A percentile compares a stretch with the other conserved stretches of the same genome.
Conservation (phyloP, 1,284 basidiomycete genomes). For the Sparassis latifolia region DNA sequence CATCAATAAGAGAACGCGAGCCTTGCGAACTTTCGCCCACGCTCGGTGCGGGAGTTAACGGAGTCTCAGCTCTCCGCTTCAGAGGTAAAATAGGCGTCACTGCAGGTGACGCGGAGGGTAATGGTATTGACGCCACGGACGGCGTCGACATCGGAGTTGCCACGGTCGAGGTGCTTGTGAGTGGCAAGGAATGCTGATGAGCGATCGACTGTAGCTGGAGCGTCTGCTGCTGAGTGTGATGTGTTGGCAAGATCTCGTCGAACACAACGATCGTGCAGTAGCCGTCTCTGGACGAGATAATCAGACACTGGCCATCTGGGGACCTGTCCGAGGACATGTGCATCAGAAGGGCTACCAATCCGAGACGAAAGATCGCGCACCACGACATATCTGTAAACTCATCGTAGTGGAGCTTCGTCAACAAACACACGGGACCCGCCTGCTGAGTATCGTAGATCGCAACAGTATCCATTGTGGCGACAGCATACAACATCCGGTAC, state of each 20-base stretch:
- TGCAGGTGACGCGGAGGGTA: constrained; percentile 30
- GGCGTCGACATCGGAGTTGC: constrained; percentile 34
- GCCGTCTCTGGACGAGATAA: constrained; percentile 91
- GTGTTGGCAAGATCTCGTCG: constrained; percentile 82
- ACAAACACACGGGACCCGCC: constrained; percentile 84
- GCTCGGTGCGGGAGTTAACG: constrained; percentile 45
- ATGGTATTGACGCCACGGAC: constrained; percentile 29
- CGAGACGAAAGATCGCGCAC: constrained; percentile 41
- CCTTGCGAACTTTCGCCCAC: constrained; percentile 30
- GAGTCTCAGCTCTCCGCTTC: constrained; percentile 39
- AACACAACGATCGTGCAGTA: constrained; percentile 94
- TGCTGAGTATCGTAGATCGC: constrained; percentile 98
- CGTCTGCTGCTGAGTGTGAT: constrained; percentile 84
- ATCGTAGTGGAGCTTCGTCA: constrained; percentile 95
- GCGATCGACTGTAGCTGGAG: constrained; percentile 85
- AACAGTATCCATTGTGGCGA: constrained; percentile 95
- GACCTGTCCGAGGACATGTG: constrained; percentile 55
- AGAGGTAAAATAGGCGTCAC: constrained; percentile 40
- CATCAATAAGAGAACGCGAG: constrained; percentile 2
- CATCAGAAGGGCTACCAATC: neutral
- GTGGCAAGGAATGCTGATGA: constrained; percentile 67
- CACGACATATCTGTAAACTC: constrained; percentile 97
- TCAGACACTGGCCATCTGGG: constrained; percentile 88
- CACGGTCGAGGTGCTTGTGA: constrained; percentile 34
- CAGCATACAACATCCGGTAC: constrained; percentile 93